Evolutionary conservation across 2,329 filamentous ascomycete species (phyloP), one percentile per base, ranked within the genome.

Genomic region (Fonsecaea erecta): DNA sequence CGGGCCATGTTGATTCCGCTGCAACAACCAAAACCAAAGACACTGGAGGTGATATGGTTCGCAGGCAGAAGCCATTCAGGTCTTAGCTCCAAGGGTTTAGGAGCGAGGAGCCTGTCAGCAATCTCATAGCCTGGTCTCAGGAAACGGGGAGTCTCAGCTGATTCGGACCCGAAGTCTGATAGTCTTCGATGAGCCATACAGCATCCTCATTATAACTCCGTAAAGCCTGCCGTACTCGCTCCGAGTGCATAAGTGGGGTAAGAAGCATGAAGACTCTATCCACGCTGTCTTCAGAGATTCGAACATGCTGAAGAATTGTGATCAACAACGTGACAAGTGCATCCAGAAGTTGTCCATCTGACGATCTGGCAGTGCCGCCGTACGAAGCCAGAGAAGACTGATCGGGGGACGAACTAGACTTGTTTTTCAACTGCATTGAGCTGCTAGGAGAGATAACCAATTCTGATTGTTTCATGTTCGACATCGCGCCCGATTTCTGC

Each of bases 201-300:
- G 64, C 66, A 34, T 73, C 71, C 35, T 62, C 69, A 51, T 73
- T 73, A 43, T 66, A 69, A 7, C n/a, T 51, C 28, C 52, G 40
- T 21, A 73, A 58, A 8, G 66, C 67, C 16, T 59, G 54, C 30
- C 52, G 59, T 8, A 72, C 61, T n/a, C 37, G 12, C 28, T 46
- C 46, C 16, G 53, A 48, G 26, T 58, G 35, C 40, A 58, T 58
- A 12, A 63, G 51, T 6, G 70, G 70, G 6, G 40, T 52, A 18
- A 81, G 71, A 30, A 77, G 74, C 24, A 75, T 73, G 57, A 78
- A 78, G 18, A 81, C 77, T 35, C 74, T 75, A 65, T 81, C 79
- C 0, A 76, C 77, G 3, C 76, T 69, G n/a, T 78, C 73, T 1
- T 77, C 64, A 0, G 79, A 75, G 0, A 81, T 71, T 8, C 75